Evolutionary conservation across 1,139 yeast genomes (phyloP), one percentile per base, ranked within the genome.

Genomic region (Suhomyces coccinellae): DNA sequence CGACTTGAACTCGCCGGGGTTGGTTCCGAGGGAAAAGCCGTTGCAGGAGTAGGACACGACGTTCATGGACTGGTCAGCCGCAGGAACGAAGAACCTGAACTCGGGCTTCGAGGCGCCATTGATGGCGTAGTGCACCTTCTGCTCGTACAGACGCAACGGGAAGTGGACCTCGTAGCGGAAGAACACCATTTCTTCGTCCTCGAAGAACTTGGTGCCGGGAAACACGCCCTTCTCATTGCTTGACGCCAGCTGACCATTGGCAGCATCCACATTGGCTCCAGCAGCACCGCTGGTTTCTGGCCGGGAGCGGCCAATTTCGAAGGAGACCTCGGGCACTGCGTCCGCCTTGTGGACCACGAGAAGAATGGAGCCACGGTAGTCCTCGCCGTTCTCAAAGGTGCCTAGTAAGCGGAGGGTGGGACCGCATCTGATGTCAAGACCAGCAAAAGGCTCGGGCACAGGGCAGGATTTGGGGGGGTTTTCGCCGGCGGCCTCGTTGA

Each of bases 11-110:
- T 69, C 67, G 2, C 69, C 59, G 1, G 96, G 83, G 48, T 83
- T 87, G 2, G 87, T 85, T 3, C 78, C 80, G 43, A 87, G 65
- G 1, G 96, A 86, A 62, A 90, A 91, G n/a, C 97, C 98, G 61
- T 91, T 93, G 67, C 98, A 91, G 5, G 97, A 87, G 62, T 78
- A 85, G 30, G 91, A 83, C 64, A 89, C 75, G 6, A 85, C 77
- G 62, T 89, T 90, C 89, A 89, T 86, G 15, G 87, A 75, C 62
- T 84, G 82, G 9, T 66, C 56, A 1, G 55, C 53, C 2, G 82
- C 69, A 0, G 96, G 95, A 3, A 87, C 51, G 56, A 63, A 83
- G 56, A 86, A 86, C 47, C 71, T 72, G 55, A 71, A 74, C 32
- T 67, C 66, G 13, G 66, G 65, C 50, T 72, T 68, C 43, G 55